Percentiles rank a stretch among this genome's conserved stretches.
phyloP scores from a whole-genome alignment of 1,284 basidiomycete species.

The Schizopora paradoxa region DNA sequence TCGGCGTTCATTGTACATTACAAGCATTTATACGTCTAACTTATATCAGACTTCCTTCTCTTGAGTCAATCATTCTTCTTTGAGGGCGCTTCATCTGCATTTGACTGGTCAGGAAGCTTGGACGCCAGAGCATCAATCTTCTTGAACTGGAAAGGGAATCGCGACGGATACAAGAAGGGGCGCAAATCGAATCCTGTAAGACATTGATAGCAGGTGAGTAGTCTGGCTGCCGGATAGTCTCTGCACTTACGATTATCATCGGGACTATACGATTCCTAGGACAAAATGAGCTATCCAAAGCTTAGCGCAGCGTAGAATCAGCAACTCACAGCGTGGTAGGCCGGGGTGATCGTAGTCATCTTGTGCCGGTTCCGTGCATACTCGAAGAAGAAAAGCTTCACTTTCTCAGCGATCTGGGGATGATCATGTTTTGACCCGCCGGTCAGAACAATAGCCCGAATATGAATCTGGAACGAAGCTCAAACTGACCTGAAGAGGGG shows the following conservation, averaged over 20 bases:
- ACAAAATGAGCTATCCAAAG: slow-evolving; percentile 13
- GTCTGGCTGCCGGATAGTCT: slow-evolving; percentile 7
- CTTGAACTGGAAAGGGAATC: slow-evolving; percentile 95
- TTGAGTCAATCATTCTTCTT: slow-evolving; percentile 34
- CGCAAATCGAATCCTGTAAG: slow-evolving; percentile 84
- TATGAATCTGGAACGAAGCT: background rate
- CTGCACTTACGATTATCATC: slow-evolving; percentile 83
- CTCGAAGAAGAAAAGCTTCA: slow-evolving; percentile 96
- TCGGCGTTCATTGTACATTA: slow-evolving; percentile 5
- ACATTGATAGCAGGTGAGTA: slow-evolving; percentile 14
- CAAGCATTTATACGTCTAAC: slow-evolving; percentile 19
- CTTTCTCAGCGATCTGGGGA: slow-evolving; percentile 88
- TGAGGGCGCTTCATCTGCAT: slow-evolving; percentile 27
- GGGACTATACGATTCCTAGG: slow-evolving; percentile 90
- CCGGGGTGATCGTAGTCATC: slow-evolving; percentile 97
- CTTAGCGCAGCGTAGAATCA: slow-evolving; percentile 5
- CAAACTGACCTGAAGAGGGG: slow-evolving; percentile 65
- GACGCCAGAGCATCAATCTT: slow-evolving; percentile 87
- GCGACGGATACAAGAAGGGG: slow-evolving; percentile 92
- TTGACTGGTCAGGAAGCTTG: slow-evolving; percentile 66
- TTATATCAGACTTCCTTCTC: too few relatives aligned
- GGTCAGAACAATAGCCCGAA: background rate
- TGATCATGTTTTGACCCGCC: slow-evolving; percentile 5
- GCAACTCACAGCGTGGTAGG: slow-evolving; percentile 84
- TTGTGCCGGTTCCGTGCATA: slow-evolving; percentile 97